Evolutionary conservation across 495 filamentous ascomycete species (phyloP), one percentile per base, ranked within the genome.

Genomic region (Xylaria flabelliformis): DNA sequence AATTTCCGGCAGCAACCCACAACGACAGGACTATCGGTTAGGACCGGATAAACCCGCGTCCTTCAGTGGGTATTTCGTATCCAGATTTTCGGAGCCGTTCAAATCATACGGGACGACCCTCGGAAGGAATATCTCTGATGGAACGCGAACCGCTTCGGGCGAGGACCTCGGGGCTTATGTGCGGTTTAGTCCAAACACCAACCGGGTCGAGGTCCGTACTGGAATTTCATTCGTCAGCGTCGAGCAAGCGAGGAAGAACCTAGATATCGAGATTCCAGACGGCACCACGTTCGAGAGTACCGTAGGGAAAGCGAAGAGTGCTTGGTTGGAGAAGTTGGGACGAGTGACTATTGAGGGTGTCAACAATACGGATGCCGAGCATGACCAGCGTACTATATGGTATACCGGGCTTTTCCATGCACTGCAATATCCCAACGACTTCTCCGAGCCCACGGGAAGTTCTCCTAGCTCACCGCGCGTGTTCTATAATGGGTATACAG

Each of bases 401-500:
- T 79, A 80, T 34, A 80, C 78, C 4, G 77, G 73, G n/a, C 72
- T 80, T 15, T 80, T 77, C 44, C 78, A 80, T 58, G 75, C 75
- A 39, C 67, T 80, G 1, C 78, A 80, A 36, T 80, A 80, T 34
- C 78, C 78, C 7, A 80, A 67, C 24, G 78, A 80, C 32, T 80
- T 75, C 71, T 80, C 79, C 12, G 79, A 80, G 64, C 79, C 79
- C 10, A 74, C 73, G 4, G 50, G 64, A 34, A 64, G 13, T 4
- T 61, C 70, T 26, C 56, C 66, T 1, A 67, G 36, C 55, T 62
- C 70, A 1, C n/a, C 63, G 10, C 74, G 75, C 50, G 72, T 70
- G 3, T 80, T 79, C 39, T 80, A 80, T 24, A 80, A 77, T 42
- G 79, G 79, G 36, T 80, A 80, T 19, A 80, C 75, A 2, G 77